Evolutionary conservation across 164 flowering plant species (phyloP).

Genomic region (Chimonanthus praecox): DNA sequence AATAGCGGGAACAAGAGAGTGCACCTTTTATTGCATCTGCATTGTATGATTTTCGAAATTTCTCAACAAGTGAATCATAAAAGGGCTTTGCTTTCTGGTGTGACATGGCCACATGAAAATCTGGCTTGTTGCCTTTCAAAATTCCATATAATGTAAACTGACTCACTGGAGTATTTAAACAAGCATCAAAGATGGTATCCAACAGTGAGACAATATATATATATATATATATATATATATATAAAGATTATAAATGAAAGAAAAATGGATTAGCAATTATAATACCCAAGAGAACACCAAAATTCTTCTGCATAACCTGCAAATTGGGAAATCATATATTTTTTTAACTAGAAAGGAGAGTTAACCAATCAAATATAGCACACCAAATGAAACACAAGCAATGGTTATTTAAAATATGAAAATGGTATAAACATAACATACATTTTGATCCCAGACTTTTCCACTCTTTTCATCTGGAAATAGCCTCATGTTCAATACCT

Average conservation of each 20-base stretch:
- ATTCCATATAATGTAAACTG: slow-evolving; percentile 90
- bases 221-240: not conserved
- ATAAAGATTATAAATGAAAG: not conserved
- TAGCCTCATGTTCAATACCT: slow-evolving; percentile 91
- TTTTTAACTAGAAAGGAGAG: not conserved
- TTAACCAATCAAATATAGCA: not conserved
- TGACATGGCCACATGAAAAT: slow-evolving; percentile 96
- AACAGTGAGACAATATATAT: not conserved
- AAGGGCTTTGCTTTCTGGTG: slow-evolving; percentile 83
- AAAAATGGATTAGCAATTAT: not conserved
- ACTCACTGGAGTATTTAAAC: slow-evolving; percentile 52
- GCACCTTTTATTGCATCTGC: slow-evolving; percentile 67
- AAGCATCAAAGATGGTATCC: not conserved
- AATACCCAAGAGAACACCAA: slow-evolving; percentile 77
- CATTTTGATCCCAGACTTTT: slow-evolving; percentile 65
- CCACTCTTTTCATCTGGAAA: slow-evolving; percentile 73
- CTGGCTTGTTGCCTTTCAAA: slow-evolving; percentile 95
- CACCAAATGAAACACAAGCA: not conserved
- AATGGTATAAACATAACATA: not conserved
- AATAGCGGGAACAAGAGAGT: not conserved
- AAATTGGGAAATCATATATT: slow-evolving; percentile 2
- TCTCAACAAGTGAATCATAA: slow-evolving; percentile 74
- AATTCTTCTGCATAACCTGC: slow-evolving; percentile 87
- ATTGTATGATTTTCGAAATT: slow-evolving; percentile 53
- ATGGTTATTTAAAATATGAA: not conserved